A percentile compares a stretch with the other conserved stretches of the same genome.
These are phyloP conservation scores for Fonsecaea erecta DNA, from an alignment of 2,329 filamentous ascomycete genomes.

Conservation along the genomic window DNA sequence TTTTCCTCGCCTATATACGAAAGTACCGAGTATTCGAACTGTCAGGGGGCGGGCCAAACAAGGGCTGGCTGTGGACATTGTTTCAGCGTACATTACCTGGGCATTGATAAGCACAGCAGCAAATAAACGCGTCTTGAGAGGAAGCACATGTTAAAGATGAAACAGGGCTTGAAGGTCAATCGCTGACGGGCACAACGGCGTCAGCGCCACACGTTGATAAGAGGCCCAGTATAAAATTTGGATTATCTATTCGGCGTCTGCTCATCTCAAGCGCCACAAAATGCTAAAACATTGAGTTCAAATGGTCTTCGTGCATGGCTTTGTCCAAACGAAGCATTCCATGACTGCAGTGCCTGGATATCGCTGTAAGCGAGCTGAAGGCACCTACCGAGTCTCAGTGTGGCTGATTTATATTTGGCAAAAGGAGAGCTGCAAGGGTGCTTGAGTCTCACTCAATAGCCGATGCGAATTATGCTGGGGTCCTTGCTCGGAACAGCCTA, in stretches of 20 bases:
- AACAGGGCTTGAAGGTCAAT: constrained; percentile 13
- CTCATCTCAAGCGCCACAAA: not conserved
- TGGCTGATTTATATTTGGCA: not conserved
- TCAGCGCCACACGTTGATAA: constrained; percentile 15
- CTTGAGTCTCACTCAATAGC: not conserved
- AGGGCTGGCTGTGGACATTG: not conserved
- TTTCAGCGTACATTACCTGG: not conserved
- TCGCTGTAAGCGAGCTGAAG: not conserved
- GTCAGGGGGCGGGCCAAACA: not conserved
- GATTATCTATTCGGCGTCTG: not conserved
- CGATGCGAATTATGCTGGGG: not conserved
- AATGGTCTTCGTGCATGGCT: not conserved
- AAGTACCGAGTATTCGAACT: not conserved
- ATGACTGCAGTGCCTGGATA: not conserved
- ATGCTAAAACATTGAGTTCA: not conserved
- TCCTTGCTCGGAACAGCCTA: not conserved
- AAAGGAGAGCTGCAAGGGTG: not conserved
- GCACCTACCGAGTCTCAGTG: not conserved
- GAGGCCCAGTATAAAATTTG: not conserved
- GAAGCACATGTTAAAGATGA: constrained; percentile 21
- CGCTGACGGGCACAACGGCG: constrained; percentile 6
- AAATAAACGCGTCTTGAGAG: constrained; percentile 3
- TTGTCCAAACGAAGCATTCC: not conserved
- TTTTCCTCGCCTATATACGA: not conserved
- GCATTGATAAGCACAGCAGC: constrained; percentile 9